Conservation (phyloP, 805 yeast species). For the Lipomyces yamadae region DNA sequence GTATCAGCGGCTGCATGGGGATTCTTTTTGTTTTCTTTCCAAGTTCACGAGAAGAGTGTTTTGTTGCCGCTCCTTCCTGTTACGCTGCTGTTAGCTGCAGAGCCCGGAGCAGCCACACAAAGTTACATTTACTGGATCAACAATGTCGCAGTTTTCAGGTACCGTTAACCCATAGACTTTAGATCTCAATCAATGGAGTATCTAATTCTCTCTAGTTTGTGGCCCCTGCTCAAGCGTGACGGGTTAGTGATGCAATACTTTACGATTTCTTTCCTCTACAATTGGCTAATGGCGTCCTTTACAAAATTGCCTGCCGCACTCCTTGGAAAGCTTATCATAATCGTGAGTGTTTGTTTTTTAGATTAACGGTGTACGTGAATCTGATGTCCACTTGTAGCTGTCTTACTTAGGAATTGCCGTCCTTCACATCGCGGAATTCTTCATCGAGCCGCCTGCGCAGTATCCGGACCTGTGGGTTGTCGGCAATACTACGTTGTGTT, state of each 20-base stretch:
- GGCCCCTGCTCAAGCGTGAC: constrained; percentile 83
- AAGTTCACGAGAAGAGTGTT: constrained; percentile 94
- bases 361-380: background rate
- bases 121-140: constrained; percentile 74
- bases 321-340: constrained; percentile 58
- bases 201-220: constrained; percentile 53
- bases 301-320: constrained; percentile 54
- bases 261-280: constrained; percentile 64
- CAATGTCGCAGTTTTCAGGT: constrained; percentile 74
- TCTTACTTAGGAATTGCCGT: constrained; percentile 54
- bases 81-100: constrained; percentile 61
- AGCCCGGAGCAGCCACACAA: constrained; percentile 20
- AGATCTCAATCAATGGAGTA: background rate
- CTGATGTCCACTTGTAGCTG: constrained; percentile 11
- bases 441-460: constrained; percentile 42
- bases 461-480: constrained; percentile 90
- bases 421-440: constrained; percentile 61
- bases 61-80: constrained; percentile 86
- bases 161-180: background rate
- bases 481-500: constrained; percentile 72
- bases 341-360: constrained; percentile 47
- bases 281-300: constrained; percentile 77
- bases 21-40: constrained; percentile 88
- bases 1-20: constrained; percentile 84
- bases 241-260: constrained; percentile 73